Base-by-base conservation (phyloP, 805 yeast species). In the Maudiozyma serrabonitensis region DNA sequence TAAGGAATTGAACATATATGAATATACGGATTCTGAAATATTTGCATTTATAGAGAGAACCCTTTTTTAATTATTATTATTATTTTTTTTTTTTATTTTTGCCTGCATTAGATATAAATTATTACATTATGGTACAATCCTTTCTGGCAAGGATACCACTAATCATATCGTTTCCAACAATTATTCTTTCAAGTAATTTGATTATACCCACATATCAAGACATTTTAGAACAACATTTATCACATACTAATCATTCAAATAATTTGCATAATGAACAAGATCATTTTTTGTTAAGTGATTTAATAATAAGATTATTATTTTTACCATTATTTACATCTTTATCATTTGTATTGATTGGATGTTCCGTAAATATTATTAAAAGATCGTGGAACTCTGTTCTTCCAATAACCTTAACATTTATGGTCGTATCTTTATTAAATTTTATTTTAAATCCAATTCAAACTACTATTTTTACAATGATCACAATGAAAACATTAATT, bases 131-230 rank as follows among this genome's bases (percentile, higher is more conserved):
- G 50, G 45, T 45, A 19, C 58, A 56, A 41, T 46, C 48, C 21
- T 44, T 52, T 7, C 47, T 63, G 32, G 55, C 64, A 6, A 56
- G 55, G 41, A 56, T 66, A 13, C 69, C 69, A 15, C 42, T 66
- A 45, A 41, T 64, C 32, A 54, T 66, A 16, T 58, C 67, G 32
- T 62, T 58, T 49, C 68, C 69, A 25, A 62, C 69, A 7, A 55
- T 66, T 26, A 54, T 66, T 11, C 50, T 66, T 37, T 60, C 69
- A 31, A 56, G 60, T 50, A 56, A 53, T 45, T 48, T 63, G 37
- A 56, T 64, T 19, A 47, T 62, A 39, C 56, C 50, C 12, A 42
- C 58, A 11, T 49, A 46, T 34, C 54, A 48, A 19, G 53, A 50
- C 25, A 45, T 49, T 6, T 13, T 45, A 15, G 50, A 48, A n/a